Evolutionary conservation across 2,329 filamentous ascomycete genomes (phyloP).

Genomic region (Bipolaris cookei): DNA sequence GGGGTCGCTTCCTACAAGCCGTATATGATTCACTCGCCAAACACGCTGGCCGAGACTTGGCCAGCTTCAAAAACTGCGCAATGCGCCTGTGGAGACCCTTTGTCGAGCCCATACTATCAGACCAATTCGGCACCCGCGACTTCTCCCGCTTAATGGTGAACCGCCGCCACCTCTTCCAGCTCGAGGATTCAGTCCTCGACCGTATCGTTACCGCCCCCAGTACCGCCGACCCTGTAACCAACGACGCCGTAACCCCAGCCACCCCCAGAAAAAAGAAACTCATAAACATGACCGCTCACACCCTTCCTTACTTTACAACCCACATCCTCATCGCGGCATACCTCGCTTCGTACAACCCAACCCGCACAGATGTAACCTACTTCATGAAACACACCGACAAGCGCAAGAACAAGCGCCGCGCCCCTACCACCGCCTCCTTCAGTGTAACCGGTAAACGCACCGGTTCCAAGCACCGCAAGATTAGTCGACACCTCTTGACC

Average conservation of each 20-base stretch:
- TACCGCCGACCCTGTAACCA: background rate
- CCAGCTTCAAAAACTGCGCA: slow-evolving; percentile 73
- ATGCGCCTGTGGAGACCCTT: slow-evolving; percentile 84
- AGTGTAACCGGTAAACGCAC: slow-evolving; percentile 18
- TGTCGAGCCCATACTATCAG: slow-evolving; percentile 74
- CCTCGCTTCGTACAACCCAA: slow-evolving; percentile 79
- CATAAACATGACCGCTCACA: slow-evolving; percentile 46
- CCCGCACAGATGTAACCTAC: slow-evolving; percentile 73
- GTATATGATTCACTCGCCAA: slow-evolving; percentile 87
- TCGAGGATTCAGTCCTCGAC: slow-evolving; percentile 72
- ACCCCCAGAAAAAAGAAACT: slow-evolving; percentile 25
- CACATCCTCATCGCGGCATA: slow-evolving; percentile 78
- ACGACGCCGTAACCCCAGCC: slow-evolving; percentile 2
- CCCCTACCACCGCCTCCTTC: slow-evolving; percentile 25
- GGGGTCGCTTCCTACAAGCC: slow-evolving; percentile 79
- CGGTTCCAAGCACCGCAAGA: slow-evolving; percentile 67
- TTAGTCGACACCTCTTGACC: slow-evolving; percentile 76
- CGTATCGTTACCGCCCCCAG: slow-evolving; percentile 54
- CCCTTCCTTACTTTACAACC: slow-evolving; percentile 73
- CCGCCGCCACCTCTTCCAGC: slow-evolving; percentile 71
- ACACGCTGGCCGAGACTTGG: slow-evolving; percentile 79
- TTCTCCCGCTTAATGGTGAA: slow-evolving; percentile 83
- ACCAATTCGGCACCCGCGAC: slow-evolving; percentile 76
- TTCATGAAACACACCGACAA: slow-evolving; percentile 73
- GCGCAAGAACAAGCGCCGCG: slow-evolving; percentile 55